Evolutionary conservation across 768 basidiomycete genomes (phyloP).

Genomic region (Candolleomyces efflorescens): DNA sequence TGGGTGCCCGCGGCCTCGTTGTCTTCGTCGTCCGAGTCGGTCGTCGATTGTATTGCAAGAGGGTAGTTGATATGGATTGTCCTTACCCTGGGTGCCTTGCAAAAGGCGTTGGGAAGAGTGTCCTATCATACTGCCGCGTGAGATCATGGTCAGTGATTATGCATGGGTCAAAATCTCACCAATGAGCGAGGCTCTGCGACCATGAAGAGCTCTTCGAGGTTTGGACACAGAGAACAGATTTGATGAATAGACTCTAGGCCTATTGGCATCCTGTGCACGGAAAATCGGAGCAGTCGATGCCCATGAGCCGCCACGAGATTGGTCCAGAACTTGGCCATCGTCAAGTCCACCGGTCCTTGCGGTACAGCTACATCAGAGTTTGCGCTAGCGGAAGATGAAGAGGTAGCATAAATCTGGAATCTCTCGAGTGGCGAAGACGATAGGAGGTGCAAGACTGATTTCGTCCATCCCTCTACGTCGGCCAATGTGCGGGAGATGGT

Average conservation of each 20-base stretch:
- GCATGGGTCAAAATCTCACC: constrained; percentile 29
- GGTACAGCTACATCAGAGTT: constrained; percentile 15
- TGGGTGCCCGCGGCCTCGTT: neutral
- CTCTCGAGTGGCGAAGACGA: constrained; percentile 42
- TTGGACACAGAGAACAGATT: constrained; percentile 51
- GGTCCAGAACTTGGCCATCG: constrained; percentile 47
- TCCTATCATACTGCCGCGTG: constrained; percentile 25
- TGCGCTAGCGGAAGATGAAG: too few species aligned
- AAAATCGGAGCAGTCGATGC: constrained; percentile 48
- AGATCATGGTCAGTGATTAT: neutral
- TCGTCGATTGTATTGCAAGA: constrained; percentile 18
- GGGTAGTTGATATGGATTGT: constrained; percentile 61
- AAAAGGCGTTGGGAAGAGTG: constrained; percentile 36
- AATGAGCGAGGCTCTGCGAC: constrained; percentile 43
- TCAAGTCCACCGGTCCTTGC: neutral
- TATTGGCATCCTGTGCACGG: constrained; percentile 61
- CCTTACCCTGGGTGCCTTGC: constrained; percentile 42
- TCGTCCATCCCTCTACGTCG: constrained; percentile 39
- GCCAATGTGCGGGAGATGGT: constrained; percentile 28
- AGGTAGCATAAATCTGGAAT: constrained; percentile 60
- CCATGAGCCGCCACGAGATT: constrained; percentile 49
- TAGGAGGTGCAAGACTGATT: constrained; percentile 38
- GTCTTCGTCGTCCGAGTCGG: constrained; percentile 6
- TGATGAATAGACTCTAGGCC: constrained; percentile 42
- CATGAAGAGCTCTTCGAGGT: constrained; percentile 62